These are phyloP conservation scores for Lepidium didymum DNA, from an alignment of 345 rosid species.

Conservation along the genomic window DNA sequence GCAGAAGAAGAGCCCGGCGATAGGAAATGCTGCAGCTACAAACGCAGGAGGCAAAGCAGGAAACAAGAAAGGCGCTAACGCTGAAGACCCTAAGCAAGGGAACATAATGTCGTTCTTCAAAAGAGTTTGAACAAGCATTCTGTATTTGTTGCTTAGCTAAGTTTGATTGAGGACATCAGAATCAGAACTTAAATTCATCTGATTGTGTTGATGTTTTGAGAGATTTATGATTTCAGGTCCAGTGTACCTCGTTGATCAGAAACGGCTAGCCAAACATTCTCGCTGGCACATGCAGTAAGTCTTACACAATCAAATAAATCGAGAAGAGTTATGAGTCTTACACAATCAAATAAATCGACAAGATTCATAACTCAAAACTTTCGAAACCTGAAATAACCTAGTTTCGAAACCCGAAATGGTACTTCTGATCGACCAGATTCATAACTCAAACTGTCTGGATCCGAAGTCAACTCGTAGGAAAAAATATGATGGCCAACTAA, in stretches of 20 bases:
- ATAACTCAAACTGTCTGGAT: too few relatives aligned
- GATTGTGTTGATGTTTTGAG: not conserved
- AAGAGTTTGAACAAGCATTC: slow-evolving; percentile 28
- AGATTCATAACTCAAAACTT: too few relatives aligned
- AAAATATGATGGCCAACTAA: too few relatives aligned
- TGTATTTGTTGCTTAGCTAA: not conserved
- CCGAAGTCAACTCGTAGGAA: too few relatives aligned
- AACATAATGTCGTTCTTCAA: slow-evolving; percentile 79
- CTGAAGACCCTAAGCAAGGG: slow-evolving; percentile 85
- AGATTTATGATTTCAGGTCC: not conserved
- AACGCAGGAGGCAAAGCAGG: slow-evolving; percentile 51
- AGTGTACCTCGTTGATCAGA: not conserved
- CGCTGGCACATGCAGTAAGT: too few relatives aligned
- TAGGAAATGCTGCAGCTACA: slow-evolving; percentile 33
- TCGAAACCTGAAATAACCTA: too few relatives aligned
- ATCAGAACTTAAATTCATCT: slow-evolving; percentile 8
- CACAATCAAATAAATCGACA: too few relatives aligned
- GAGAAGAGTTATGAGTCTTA: too few relatives aligned
- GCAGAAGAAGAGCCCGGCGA: slow-evolving; percentile 55
- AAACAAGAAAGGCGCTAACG: slow-evolving; percentile 57
- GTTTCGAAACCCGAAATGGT: too few relatives aligned
- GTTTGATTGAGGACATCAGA: not conserved
- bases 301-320: too few relatives aligned
- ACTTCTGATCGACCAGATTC: too few relatives aligned
- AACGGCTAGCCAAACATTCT: too few relatives aligned